Base-by-base conservation (phyloP, 2,329 filamentous ascomycete genomes). In the Macrophomina tecta region DNA sequence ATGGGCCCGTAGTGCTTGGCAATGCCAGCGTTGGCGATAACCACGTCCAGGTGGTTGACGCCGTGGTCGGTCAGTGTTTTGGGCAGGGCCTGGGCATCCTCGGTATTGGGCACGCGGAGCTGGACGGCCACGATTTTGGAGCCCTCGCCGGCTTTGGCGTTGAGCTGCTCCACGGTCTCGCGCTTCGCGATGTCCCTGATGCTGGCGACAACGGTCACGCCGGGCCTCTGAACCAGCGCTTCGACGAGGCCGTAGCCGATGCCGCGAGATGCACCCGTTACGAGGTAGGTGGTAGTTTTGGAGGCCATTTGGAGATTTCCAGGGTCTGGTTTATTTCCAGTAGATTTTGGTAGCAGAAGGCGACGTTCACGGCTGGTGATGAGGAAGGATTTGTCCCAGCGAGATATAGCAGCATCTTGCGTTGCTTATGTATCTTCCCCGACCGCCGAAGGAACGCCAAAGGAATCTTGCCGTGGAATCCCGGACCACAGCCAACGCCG, bases 181-280 rank as follows among this genome's bases (percentile, higher is more conserved):
- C 9, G 49, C n/a, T 49, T 62, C 16, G n/a, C n/a, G 45, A 62
- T 62, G 45, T 62, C 58, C 18, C 58, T 23, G 58, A 62, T 49
- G 30, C 9, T 42, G 9, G 58, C 58, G 34, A 49, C 23, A 11
- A 62, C 32, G 45, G 38, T 36, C n/a, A 49, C 45, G 11, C 42
- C 58, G n/a, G 58, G 42, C 18, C 58, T 49, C 12, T 62, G 30
- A 4, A 45, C 42, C 58, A 62, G 18, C 18, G 42, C 3, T 30
- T 49, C 45, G 42, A 62, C 58, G 6, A 62, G 18, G 5, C 58
- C 58, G 32, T 49, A 49, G 7, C 58, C 58, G 12, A 62, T 62
- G n/a, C 58, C 58, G 14, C 58, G 58, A 40, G 23, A 23, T 6
- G 58, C 58, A 38, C 58, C 58, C 32, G 58, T 62, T 12, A 62